Percentiles rank a stretch among this genome's conserved stretches.
Evolutionary conservation across 306 rosid species (phyloP).

Genomic region (Vicia sativa): DNA sequence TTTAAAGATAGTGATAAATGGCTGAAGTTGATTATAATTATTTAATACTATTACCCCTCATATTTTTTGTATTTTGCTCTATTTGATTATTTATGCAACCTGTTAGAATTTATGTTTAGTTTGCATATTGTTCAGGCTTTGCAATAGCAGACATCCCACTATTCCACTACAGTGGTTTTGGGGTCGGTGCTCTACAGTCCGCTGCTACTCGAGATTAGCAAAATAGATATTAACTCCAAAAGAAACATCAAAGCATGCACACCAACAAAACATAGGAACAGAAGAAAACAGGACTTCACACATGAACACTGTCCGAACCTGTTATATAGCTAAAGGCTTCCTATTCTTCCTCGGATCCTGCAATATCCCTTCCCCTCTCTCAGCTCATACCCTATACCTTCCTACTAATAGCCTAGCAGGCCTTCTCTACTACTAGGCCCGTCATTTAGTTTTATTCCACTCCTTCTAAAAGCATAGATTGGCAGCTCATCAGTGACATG

Average conservation of each 20-base stretch:
- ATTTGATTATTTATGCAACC: neutral
- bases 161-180: neutral
- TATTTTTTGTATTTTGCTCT: neutral
- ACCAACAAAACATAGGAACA: neutral
- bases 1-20: neutral
- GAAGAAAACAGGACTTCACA: neutral
- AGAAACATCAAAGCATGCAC: neutral
- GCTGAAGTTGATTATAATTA: neutral
- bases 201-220: neutral
- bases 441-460: neutral
- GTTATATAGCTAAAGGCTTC: neutral
- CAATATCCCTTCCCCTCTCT: slow-evolving; percentile 1
- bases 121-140: neutral
- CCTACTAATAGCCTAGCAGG: neutral
- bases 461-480: neutral
- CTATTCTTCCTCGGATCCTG: neutral
- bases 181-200: neutral
- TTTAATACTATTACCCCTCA: neutral
- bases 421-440: neutral
- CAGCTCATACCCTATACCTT: neutral
- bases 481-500: neutral
- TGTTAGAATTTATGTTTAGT: neutral
- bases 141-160: neutral
- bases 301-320: neutral
- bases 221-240: neutral